Evolutionary conservation across 2,329 filamentous ascomycete genomes (phyloP).

Genomic region (Acarospora socialis): DNA sequence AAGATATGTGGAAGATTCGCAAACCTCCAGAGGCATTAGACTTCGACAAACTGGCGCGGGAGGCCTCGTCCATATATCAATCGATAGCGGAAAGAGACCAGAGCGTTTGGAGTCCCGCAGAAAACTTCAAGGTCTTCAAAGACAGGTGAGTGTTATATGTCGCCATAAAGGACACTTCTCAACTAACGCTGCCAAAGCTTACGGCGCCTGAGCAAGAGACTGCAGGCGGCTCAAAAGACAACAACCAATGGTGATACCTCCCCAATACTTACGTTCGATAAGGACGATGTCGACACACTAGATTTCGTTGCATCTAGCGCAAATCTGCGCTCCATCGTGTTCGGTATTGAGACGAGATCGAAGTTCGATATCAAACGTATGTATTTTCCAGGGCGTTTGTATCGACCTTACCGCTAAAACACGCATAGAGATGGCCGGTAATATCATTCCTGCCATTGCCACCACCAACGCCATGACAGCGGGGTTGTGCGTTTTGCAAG

Average conservation of each 20-base stretch:
- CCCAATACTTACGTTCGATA: constrained; percentile 76
- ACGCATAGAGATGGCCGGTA: constrained; percentile 76
- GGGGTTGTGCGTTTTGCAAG: constrained; percentile 77
- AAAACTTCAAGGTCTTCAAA: constrained; percentile 76
- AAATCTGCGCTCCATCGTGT: constrained; percentile 79
- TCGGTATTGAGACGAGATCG: constrained; percentile 74
- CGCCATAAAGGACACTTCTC: constrained; percentile 4
- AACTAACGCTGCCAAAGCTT: constrained; percentile 36
- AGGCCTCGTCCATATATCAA: constrained; percentile 36
- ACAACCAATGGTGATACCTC: constrained; percentile 32
- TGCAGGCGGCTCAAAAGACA: constrained; percentile 48
- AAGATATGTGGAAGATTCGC: constrained; percentile 90
- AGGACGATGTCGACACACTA: constrained; percentile 87
- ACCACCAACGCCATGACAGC: constrained; percentile 97
- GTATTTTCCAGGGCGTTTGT: constrained; percentile 12
- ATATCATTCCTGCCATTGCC: constrained; percentile 96
- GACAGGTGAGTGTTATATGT: constrained; percentile 41
- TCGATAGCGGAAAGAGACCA: constrained; percentile 55
- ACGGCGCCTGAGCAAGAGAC: constrained; percentile 57
- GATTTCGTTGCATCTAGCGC: constrained; percentile 87
- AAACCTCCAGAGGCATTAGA: constrained; percentile 58
- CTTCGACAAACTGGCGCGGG: constrained; percentile 37
- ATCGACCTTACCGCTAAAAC: constrained; percentile 1
- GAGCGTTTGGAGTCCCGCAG: constrained; percentile 61
- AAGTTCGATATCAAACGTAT: constrained; percentile 84